These are phyloP conservation scores for Nicotiana otophora DNA, from an alignment of 257 asterid genomes.

Conservation along the genomic window DNA sequence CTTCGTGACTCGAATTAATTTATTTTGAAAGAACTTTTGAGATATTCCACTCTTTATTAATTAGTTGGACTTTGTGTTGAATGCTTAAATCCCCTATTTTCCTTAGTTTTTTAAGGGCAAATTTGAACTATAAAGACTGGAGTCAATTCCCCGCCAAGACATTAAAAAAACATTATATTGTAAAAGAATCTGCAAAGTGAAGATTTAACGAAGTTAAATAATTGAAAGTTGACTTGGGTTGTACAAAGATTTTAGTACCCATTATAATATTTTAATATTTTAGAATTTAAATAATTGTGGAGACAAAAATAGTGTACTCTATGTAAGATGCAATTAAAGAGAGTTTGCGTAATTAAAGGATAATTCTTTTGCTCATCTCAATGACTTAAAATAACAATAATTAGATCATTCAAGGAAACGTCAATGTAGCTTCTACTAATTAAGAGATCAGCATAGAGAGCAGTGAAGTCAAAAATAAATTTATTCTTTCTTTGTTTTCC, in stretches of 20 bases:
- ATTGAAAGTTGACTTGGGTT: not conserved
- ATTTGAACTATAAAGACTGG: not conserved
- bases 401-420: not conserved
- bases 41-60: not conserved
- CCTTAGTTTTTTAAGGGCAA: not conserved
- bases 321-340: not conserved
- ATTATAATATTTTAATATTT: not conserved
- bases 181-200: no score
- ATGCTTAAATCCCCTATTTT: not conserved
- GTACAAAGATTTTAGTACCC: not conserved
- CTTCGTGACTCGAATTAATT: not conserved
- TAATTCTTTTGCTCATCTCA: conserved; percentile 11
- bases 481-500: not conserved
- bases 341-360: not conserved
- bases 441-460: not conserved
- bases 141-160: not conserved
- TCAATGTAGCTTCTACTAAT: not conserved
- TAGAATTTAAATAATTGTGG: not conserved
- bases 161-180: no score
- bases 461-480: not conserved
- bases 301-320: not conserved
- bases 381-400: not conserved
- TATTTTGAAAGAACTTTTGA: not conserved
- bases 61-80: not conserved
- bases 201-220: not conserved